These are phyloP conservation scores for Paecilomyces niveus DNA, from an alignment of 2,329 filamentous ascomycete genomes.

Conservation along the genomic window DNA sequence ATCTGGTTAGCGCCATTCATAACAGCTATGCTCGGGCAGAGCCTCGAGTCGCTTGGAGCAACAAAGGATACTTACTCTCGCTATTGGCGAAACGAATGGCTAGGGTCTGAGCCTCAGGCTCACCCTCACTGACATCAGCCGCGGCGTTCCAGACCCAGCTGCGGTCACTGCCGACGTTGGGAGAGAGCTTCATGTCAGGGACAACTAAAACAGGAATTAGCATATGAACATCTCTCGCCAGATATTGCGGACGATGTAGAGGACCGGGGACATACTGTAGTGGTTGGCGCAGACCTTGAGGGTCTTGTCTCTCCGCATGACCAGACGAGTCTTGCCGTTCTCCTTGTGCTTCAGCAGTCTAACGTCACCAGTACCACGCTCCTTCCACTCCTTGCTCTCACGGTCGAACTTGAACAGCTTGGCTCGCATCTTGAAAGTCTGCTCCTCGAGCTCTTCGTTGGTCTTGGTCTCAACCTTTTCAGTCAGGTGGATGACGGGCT, in stretches of 20 bases:
- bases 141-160: slow-evolving; percentile 99
- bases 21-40: not conserved
- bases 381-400: slow-evolving; percentile 94
- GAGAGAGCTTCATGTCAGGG: slow-evolving; percentile 96
- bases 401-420: slow-evolving; percentile 99
- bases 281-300: slow-evolving; percentile 99
- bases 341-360: slow-evolving; percentile 97
- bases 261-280: slow-evolving; percentile 64
- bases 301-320: slow-evolving; percentile 99
- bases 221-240: slow-evolving; percentile 2
- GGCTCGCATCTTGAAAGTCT: slow-evolving; percentile 98
- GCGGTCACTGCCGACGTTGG: slow-evolving; percentile 95
- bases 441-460: slow-evolving; percentile 96
- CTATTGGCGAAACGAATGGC: slow-evolving; percentile 97
- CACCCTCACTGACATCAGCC: slow-evolving; percentile 95
- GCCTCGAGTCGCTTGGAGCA: not conserved
- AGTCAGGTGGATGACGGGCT: slow-evolving; percentile 90
- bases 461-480: slow-evolving; percentile 97
- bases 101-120: slow-evolving; percentile 90
- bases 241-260: not conserved
- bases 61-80: slow-evolving; percentile 61
- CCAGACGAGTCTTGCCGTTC: slow-evolving; percentile 92
- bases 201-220: slow-evolving; percentile 57
- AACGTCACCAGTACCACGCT: slow-evolving; percentile 94
- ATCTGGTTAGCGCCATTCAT: not conserved